These are phyloP conservation scores for Trichoderma hamatum DNA, from an alignment of 2,329 filamentous ascomycete species.

Conservation along the genomic window DNA sequence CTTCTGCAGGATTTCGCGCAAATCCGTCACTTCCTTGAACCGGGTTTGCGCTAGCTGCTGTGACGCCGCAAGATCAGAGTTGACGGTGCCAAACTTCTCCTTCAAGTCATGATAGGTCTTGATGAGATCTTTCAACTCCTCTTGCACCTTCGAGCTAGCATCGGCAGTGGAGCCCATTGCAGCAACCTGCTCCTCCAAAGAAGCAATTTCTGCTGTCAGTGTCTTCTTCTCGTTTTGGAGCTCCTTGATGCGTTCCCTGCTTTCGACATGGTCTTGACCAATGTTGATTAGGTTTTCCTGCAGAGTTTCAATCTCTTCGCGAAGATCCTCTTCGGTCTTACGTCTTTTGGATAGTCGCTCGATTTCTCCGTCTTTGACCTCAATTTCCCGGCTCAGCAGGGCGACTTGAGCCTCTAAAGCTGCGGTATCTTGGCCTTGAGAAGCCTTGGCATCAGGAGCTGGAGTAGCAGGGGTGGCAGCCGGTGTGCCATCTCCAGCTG, in stretches of 20 bases:
- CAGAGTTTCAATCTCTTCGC: constrained; percentile 83
- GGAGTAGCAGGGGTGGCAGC: constrained; percentile 32
- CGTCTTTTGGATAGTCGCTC: constrained; percentile 70
- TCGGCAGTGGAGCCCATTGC: constrained; percentile 41
- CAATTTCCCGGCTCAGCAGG: constrained; percentile 56
- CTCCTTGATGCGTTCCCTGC: constrained; percentile 74
- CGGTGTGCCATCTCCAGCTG: constrained; percentile 31
- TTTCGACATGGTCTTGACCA: constrained; percentile 81
- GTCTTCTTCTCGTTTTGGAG: constrained; percentile 69
- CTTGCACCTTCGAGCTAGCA: constrained; percentile 58
- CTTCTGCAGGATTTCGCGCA: constrained; percentile 79
- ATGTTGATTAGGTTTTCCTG: constrained; percentile 78
- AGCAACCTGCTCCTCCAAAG: constrained; percentile 71
- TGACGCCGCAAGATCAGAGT: constrained; percentile 82
- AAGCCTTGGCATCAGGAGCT: constrained; percentile 29
- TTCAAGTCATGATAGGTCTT: constrained; percentile 69
- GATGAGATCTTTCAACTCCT: constrained; percentile 60
- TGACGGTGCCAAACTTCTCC: constrained; percentile 67
- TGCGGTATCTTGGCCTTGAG: constrained; percentile 38
- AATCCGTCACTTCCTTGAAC: constrained; percentile 83
- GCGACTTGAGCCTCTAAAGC: constrained; percentile 53
- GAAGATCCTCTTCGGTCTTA: constrained; percentile 74
- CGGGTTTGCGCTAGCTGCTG: constrained; percentile 83
- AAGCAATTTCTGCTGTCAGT: constrained; percentile 63
- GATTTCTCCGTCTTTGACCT: constrained; percentile 73